Evolutionary conservation across 768 basidiomycete species (phyloP), one percentile per base, ranked within the genome.

Genomic region (Lyophyllum shimeji): DNA sequence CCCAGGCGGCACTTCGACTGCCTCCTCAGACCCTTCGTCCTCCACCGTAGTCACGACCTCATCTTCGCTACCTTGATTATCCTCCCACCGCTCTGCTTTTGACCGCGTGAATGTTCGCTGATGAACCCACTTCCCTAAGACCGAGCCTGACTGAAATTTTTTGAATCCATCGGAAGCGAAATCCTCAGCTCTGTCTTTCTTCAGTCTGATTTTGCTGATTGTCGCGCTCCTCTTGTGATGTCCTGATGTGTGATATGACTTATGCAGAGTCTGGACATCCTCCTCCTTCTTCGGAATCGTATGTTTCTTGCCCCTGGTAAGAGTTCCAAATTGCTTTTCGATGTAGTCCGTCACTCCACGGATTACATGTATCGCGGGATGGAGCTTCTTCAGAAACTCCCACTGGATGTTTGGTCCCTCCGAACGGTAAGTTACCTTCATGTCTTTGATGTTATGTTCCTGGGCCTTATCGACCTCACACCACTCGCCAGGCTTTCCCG

Each of bases 351-450:
- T 37, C 0, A 74, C 58, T 1, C 40, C 50, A 0, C 63, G 57
- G 15, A 74, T 63, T 0, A 56, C 54, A 17, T 60, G 71, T 20
- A 75, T 72, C 0, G 71, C 67, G 9, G 74, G 73, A 53, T 67
- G 67, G 0, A 72, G 47, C n/a, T 66, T 69, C 40, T 69, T 62
- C 33, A 76, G 21, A 40, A 67, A 69, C 11, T 67, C 60, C 73
- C 67, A 71, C 18, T 65, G 64, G 12, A 65, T 58, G 33, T 65
- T 64, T 7, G 73, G 72, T 0, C 73, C 74, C 49, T 68, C 59
- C 4, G 69, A 69, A 0, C 63, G 63, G 59, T 72, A 67, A 3
- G 67, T 74, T 7, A 57, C 55, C 45, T 60, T 56, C 15, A 51
- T 53, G 12, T 60, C 59, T 21, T 58, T 55, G 11, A 67, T 62